Conservation (phyloP, 1,139 yeast genomes). For the Lodderomyces theae region DNA sequence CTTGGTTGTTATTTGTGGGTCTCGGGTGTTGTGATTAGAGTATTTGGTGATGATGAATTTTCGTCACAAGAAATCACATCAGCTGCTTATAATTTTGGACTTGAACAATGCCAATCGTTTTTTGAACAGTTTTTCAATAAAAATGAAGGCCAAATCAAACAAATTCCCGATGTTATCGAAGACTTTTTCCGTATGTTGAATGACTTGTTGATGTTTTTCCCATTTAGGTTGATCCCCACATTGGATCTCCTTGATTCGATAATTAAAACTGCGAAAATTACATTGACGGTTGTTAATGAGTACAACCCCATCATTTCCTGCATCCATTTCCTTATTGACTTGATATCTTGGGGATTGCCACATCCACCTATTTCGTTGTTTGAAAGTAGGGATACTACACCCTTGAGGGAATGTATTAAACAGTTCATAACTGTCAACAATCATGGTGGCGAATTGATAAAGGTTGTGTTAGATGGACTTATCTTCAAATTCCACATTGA, state of each 20-base stretch:
- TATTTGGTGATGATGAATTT: conserved; percentile 62
- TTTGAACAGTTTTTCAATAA: conserved; percentile 30
- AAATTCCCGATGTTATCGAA: conserved; percentile 74
- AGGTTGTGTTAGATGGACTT: conserved; percentile 60
- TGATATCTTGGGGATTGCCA: conserved; percentile 79
- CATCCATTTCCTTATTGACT: conserved; percentile 74
- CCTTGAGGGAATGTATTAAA: conserved; percentile 50
- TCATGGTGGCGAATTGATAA: conserved; percentile 58
- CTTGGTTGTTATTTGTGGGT: conserved; percentile 90
- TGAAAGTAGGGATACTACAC: conserved; percentile 43
- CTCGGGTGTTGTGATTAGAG: conserved; percentile 77
- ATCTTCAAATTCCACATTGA: conserved; percentile 72
- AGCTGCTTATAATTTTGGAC: conserved; percentile 48
- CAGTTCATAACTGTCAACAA: conserved; percentile 35
- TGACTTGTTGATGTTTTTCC: conserved; percentile 78
- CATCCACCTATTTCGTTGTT: conserved; percentile 75
- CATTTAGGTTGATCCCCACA: conserved; percentile 58
- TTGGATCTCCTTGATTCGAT: conserved; percentile 57
- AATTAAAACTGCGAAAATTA: conserved; percentile 58
- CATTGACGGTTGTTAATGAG: conserved; percentile 57
- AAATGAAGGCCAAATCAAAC: conserved; percentile 30
- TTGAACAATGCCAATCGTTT: conserved; percentile 44
- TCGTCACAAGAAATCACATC: conserved; percentile 34
- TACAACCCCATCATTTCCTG: conserved; percentile 69
- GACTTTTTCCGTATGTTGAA: conserved; percentile 84